A percentile compares a stretch with the other conserved stretches of the same genome.
These are phyloP conservation scores for Cercospora beticola DNA, from an alignment of 2,329 filamentous ascomycete genomes.

Conservation along the genomic window DNA sequence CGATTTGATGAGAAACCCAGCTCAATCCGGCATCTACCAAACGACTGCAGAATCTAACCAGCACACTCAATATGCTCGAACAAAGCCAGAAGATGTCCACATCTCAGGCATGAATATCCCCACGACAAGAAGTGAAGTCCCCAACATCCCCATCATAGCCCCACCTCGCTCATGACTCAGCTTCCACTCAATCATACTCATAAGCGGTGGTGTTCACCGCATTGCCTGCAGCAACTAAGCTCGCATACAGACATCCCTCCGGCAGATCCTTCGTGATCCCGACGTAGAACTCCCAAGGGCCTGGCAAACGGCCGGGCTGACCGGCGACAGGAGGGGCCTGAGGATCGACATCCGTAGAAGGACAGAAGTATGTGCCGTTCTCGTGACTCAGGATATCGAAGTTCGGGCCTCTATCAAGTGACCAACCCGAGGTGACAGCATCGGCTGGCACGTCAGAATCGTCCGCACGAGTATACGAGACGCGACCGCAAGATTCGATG, in stretches of 20 bases:
- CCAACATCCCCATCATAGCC: background rate
- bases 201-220: constrained; percentile 11
- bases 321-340: background rate
- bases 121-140: background rate
- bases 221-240: constrained; percentile 15
- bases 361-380: constrained; percentile 14
- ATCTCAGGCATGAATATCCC: background rate
- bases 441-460: constrained; percentile 30
- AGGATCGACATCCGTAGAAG: background rate
- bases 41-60: background rate
- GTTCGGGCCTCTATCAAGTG: constrained; percentile 7
- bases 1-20: background rate
- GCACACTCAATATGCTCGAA: background rate
- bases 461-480: constrained; percentile 36
- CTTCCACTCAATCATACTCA: background rate
- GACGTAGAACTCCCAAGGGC: constrained; percentile 19
- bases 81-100: background rate
- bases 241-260: constrained; percentile 12
- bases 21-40: background rate
- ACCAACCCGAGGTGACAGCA: constrained; percentile 32
- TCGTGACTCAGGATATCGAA: constrained; percentile 27
- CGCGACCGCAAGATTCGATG: constrained; percentile 33
- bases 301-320: background rate
- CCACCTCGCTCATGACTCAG: background rate
- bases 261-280: constrained; percentile 4